A percentile compares a stretch with the other conserved stretches of the same genome.
Conservation (phyloP, 202 grass and related monocot species). For the Cymbopogon flexuosus region DNA sequence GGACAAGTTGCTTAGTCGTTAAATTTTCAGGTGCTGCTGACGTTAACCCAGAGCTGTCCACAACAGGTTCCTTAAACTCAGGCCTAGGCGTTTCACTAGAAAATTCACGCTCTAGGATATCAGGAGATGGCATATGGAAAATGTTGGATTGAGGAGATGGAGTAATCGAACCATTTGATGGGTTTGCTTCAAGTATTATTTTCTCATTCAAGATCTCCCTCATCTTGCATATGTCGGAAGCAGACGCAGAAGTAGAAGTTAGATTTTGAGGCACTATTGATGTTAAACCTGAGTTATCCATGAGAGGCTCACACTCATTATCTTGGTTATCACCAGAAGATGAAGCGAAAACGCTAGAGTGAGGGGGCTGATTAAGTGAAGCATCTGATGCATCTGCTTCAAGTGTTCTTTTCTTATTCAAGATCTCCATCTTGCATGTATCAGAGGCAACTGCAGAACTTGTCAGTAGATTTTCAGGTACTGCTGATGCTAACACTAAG, state of each 20-base stretch:
- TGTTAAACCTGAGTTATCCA: constrained; percentile 23
- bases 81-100: constrained; percentile 30
- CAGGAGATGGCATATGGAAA: not conserved
- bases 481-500: constrained; percentile 19
- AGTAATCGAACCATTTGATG: constrained; percentile 8
- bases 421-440: constrained; percentile 11
- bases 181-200: constrained; percentile 13
- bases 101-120: constrained; percentile 27
- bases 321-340: constrained; percentile 26
- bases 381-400: not conserved
- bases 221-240: not conserved
- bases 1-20: constrained; percentile 17
- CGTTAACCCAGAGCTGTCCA: constrained; percentile 19
- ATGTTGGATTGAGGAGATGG: constrained; percentile 1
- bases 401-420: constrained; percentile 20
- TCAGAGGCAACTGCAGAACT: not conserved
- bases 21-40: constrained; percentile 11
- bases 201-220: constrained; percentile 9
- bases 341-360: not conserved
- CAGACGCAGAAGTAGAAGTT: constrained; percentile 12
- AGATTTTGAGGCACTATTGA: constrained; percentile 19
- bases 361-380: not conserved
- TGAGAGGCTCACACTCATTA: constrained; percentile 27
- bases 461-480: constrained; percentile 1
- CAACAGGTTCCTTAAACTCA: constrained; percentile 33